Conservation (phyloP, 768 basidiomycete species). For the Daedaleopsis nitida region DNA sequence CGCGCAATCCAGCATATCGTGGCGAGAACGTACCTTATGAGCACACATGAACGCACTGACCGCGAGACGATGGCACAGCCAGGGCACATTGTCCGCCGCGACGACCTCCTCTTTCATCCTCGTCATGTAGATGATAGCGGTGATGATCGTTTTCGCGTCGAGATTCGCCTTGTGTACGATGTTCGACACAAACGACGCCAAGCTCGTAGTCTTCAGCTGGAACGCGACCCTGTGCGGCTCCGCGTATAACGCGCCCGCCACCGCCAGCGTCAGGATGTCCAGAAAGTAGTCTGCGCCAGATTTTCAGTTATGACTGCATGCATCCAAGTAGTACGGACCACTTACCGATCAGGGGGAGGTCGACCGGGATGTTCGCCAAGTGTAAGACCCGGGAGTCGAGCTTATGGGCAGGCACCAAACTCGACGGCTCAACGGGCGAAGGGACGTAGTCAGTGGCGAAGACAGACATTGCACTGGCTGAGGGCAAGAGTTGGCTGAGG, state of each 20-base stretch:
- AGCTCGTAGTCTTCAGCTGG: slow-evolving; percentile 8
- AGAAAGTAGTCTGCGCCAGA: slow-evolving; percentile 19
- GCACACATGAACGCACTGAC: slow-evolving; percentile 45
- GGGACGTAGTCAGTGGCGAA: background rate
- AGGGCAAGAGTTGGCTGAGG: background rate
- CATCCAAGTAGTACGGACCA: background rate
- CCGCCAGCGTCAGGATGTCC: slow-evolving; percentile 3
- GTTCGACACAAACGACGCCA: slow-evolving; percentile 14
- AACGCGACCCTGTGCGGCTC: background rate
- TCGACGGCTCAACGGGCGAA: slow-evolving; percentile 13
- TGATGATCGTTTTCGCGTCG: slow-evolving; percentile 25
- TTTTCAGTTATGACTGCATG: background rate
- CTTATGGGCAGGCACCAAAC: background rate
- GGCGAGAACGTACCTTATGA: slow-evolving; percentile 32
- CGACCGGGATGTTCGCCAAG: slow-evolving; percentile 6
- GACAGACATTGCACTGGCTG: background rate
- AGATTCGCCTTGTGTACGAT: slow-evolving; percentile 19
- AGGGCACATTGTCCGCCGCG: slow-evolving; percentile 12
- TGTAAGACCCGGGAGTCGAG: slow-evolving; percentile 5
- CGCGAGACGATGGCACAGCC: slow-evolving; percentile 44
- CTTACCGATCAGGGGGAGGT: slow-evolving; percentile 14
- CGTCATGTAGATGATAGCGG: slow-evolving; percentile 32
- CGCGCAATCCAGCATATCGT: background rate
- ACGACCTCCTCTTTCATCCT: slow-evolving; percentile 21
- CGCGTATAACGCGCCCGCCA: slow-evolving; percentile 12